Evolutionary conservation across 2,329 filamentous ascomycete species (phyloP).

Genomic region (Sclerotinia subarctica): DNA sequence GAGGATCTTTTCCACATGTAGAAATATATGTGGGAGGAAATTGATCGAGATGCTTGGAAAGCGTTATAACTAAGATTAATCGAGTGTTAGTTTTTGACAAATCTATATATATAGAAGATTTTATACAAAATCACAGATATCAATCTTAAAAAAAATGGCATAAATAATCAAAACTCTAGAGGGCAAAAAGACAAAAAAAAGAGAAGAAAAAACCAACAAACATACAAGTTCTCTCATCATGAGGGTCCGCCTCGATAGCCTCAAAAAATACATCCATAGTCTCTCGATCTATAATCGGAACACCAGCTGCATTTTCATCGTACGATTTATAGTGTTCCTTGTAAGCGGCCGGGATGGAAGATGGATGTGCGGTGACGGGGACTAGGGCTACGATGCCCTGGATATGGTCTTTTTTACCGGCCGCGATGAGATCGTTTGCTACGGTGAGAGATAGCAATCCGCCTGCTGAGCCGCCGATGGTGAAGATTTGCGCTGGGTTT

Average conservation of each 20-base stretch:
- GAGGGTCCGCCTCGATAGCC: constrained; percentile 17
- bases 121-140: not conserved
- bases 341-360: constrained; percentile 27
- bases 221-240: constrained; percentile 22
- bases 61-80: not conserved
- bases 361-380: constrained; percentile 29
- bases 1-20: constrained; percentile 9
- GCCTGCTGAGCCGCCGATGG: constrained; percentile 32
- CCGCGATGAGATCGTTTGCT: constrained; percentile 29
- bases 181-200: constrained; percentile 19
- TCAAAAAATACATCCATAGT: constrained; percentile 30
- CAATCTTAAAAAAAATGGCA: no score
- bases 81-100: not conserved
- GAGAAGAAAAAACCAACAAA: not conserved
- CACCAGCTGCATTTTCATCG: constrained; percentile 24
- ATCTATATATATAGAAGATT: no score
- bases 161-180: not conserved
- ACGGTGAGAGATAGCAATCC: constrained; percentile 30
- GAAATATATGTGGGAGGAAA: constrained; percentile 12
- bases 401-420: constrained; percentile 21
- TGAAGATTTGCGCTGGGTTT: constrained; percentile 25
- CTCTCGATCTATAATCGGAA: constrained; percentile 28
- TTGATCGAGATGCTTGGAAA: not conserved
- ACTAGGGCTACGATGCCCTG: constrained; percentile 31
- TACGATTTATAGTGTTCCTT: constrained; percentile 27